Percentiles rank a stretch among this genome's conserved stretches.
phyloP scores from a whole-genome alignment of 2,329 filamentous ascomycete genomes.

The Alternaria rosae region DNA sequence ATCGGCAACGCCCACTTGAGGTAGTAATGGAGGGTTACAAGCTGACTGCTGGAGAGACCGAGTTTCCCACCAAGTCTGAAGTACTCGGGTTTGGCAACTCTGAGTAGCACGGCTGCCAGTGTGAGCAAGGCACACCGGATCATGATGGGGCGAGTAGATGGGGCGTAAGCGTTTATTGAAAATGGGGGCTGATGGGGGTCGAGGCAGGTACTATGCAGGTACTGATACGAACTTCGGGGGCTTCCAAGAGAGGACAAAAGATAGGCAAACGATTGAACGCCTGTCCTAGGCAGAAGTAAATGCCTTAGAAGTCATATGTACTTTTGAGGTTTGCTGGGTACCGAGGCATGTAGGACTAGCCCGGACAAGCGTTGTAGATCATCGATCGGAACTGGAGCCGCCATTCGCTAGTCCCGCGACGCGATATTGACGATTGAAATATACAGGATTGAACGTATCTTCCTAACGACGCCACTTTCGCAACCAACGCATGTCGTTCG shows the following conservation, averaged over 20 bases:
- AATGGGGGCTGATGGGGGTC: constrained; percentile 1
- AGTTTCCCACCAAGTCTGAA: constrained; percentile 24
- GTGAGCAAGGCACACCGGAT: constrained; percentile 29
- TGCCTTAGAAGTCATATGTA: neutral
- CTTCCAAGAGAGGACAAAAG: neutral
- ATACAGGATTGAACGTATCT: neutral
- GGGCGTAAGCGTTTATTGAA: constrained; percentile 5
- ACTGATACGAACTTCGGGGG: neutral
- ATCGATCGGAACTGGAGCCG: constrained; percentile 6
- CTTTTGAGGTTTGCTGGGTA: neutral
- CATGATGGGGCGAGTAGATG: constrained; percentile 20
- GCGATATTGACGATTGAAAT: constrained; percentile 7
- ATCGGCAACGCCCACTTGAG: constrained; percentile 39
- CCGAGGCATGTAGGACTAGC: neutral
- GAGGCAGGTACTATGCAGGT: constrained; percentile 11
- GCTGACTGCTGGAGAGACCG: constrained; percentile 34
- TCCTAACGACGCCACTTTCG: constrained; percentile 2
- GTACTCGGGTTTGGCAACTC: constrained; percentile 28
- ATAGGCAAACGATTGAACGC: neutral
- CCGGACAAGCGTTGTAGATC: constrained; percentile 8
- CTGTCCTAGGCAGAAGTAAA: neutral
- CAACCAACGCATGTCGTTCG: constrained; percentile 38
- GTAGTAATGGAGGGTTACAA: constrained; percentile 27
- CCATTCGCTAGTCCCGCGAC: constrained; percentile 12
- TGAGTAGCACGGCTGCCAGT: constrained; percentile 26